Evolutionary conservation across 2,329 filamentous ascomycete species (phyloP).

Genomic region (Botrytis cinerea): DNA sequence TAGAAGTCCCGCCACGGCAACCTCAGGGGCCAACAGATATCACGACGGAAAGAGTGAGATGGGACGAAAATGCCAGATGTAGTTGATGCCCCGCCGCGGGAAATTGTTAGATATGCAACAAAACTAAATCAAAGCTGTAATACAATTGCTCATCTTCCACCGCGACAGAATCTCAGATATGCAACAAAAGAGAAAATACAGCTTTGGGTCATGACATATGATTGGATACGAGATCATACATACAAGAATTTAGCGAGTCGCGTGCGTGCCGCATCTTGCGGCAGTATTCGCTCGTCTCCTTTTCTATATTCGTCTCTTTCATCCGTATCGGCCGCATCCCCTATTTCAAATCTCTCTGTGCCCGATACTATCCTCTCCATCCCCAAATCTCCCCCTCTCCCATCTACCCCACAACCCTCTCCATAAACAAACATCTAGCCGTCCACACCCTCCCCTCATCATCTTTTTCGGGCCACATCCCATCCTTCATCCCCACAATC

Average conservation of each 20-base stretch:
- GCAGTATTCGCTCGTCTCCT: neutral
- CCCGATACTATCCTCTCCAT: neutral
- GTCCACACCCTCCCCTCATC: slow-evolving; percentile 29
- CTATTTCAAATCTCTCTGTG: neutral
- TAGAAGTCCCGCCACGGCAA: neutral
- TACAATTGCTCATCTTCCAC: neutral
- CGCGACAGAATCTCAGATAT: neutral
- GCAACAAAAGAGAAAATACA: too few species aligned
- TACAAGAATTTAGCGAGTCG: neutral
- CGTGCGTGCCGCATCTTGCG: neutral
- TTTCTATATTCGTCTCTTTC: neutral
- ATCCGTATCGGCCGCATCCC: neutral
- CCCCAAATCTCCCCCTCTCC: neutral
- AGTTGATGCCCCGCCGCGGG: neutral
- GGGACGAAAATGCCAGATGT: neutral
- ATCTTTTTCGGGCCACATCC: slow-evolving; percentile 30
- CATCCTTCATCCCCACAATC: slow-evolving; percentile 16
- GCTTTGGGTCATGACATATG: neutral
- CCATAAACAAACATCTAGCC: slow-evolving; percentile 34
- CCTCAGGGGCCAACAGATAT: neutral
- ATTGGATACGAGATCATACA: neutral
- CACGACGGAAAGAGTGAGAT: neutral
- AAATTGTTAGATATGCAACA: neutral
- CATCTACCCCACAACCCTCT: slow-evolving; percentile 30
- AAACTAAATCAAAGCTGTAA: neutral